Base-by-base conservation (phyloP, 352 stramenopile genomes). In the Phytopythium delawarense region DNA sequence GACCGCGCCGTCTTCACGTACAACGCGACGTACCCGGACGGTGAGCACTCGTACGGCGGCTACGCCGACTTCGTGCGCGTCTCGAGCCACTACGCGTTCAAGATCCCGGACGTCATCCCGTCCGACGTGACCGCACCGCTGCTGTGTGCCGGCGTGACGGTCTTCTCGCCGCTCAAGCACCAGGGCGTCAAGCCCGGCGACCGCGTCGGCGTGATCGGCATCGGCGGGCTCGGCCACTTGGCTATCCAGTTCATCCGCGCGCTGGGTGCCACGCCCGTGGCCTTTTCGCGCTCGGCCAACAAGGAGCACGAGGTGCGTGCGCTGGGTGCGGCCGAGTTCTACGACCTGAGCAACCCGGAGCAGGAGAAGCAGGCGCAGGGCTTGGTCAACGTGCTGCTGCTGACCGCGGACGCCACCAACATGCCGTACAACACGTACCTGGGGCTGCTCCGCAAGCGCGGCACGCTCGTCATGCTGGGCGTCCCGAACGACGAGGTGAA, bases 171-270 rank as follows among this genome's bases (percentile, higher is more conserved):
- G 11, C 66, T 95, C 45, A 78, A 78, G 64, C 65, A 79, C 48
- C 75, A 56, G 9, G 74, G 74, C 51, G 69, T 86, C 28, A 70
- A 85, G 64, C 34, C 61, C 6, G 78, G 76, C 20, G 64, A 83
- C 53, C 80, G 72, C 12, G 72, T 97, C 1, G 88, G 72, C 13
- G 71, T 97, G 16, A 69, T 89, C 6, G 89, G 89, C n/a, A 85
- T 96, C 59, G 89, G 89, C 21, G 89, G 89, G 8, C 71, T 97
- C 7, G 88, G 89, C 30, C 89, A 97, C 69, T 67, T 97, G 55
- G 87, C 62, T 15, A 73, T 96, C 52, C 92, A 96, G 66, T 88
- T 96, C 52, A 78, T 71, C n/a, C 74, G 80, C n/a, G 88, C 82
- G 11, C 72, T 96, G 42, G 81, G 79, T 21, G 71, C 67, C 13